Base-by-base conservation (phyloP, 805 yeast genomes). In the Peterozyma toletana region DNA sequence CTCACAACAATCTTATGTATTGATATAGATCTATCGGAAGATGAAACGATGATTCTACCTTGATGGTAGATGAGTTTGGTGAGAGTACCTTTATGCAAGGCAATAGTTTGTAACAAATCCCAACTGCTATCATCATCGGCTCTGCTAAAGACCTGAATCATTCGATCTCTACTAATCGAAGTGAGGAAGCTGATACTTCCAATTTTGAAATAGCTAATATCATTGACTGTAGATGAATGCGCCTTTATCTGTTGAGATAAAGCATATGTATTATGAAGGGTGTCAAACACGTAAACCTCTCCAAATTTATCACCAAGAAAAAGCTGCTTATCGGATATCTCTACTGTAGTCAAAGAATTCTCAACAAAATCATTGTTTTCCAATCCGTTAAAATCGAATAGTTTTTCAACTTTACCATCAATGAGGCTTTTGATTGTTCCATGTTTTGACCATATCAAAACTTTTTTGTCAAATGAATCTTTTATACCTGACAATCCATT, bases 11-110 rank as follows among this genome's bases (percentile, higher is more conserved):
- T 53, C 38, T 58, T 63, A 57, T 80, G 85, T 5, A 80, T 57
- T 0, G 84, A 71, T 0, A 82, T 55, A 0, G 82, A 74, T 47
- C 87, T 60, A 57, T 83, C 88, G 1, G 80, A 67, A 0, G 88
- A 80, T 38, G 81, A 71, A 1, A 77, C 78, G 44, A 67, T 68
- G 3, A 81, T 53, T 42, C 59, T 53, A 4, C 53, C 50, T 13
- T 62, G 59, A 30, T 53, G 43, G 37, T 59, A 63, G 2, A 57
- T 45, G 1, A 77, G 52, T 30, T 67, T 66, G 9, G 69, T 42
- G 11, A 80, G 56, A 52, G 74, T 78, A 0, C 78, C 84, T 42
- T 71, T 75, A 51, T 78, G 86, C 5, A 70, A 62, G 1, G 75
- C 73, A n/a, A 83, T 52, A 0, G 89, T 83, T 52, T 80, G 84